Evolutionary conservation across 1,284 basidiomycete species (phyloP), one percentile per base, ranked within the genome.

Genomic region (Pholiota adiposa): DNA sequence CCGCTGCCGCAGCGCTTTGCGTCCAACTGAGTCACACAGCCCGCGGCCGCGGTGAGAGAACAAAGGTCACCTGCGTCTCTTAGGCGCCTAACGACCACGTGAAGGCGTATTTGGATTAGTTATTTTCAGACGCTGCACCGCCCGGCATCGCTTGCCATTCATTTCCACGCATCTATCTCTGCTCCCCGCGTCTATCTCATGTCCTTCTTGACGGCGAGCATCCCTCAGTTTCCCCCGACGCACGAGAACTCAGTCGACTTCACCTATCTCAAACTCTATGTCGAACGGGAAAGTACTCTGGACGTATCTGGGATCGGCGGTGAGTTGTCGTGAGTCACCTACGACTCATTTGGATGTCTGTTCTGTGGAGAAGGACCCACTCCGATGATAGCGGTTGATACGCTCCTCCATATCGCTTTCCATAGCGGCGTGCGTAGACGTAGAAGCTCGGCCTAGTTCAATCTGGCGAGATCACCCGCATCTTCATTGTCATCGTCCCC

Each of bases 1-100:
- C 59, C 59, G 59, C 59, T 56, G 50, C 59, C 59, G 59, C 59
- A 61, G 59, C 36, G 54, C 55, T 41, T 41, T 41, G 29, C n/a
- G 50, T 56, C 54, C 14, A 46, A 51, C 21, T 61, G 59, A 61
- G 29, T 61, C 59, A 61, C 54, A 54, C 53, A 44, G 58, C 58
- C 54, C 25, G 36, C 54, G 54, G 27, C 51, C 29, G 31, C 21
- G 36, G 51, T 33, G 36, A 8, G 27, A 41, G 25, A 52, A 18
- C 16, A 14, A 36, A 31, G 8, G 27, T 53, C 40, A 53, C n/a
- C n/a, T 43, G 51, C 34, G 51, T 25, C 18, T 2, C n/a, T 29
- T 43, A 53, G 36, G 51, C 40, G 51, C 36, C 36, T 31, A 31
- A 11, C 34, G 14, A 38, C 34, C 36, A 38, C 51, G 34, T 38